Evolutionary conservation across 805 yeast species (phyloP), one percentile per base, ranked within the genome.

Genomic region (Ogataea populi-albae): DNA sequence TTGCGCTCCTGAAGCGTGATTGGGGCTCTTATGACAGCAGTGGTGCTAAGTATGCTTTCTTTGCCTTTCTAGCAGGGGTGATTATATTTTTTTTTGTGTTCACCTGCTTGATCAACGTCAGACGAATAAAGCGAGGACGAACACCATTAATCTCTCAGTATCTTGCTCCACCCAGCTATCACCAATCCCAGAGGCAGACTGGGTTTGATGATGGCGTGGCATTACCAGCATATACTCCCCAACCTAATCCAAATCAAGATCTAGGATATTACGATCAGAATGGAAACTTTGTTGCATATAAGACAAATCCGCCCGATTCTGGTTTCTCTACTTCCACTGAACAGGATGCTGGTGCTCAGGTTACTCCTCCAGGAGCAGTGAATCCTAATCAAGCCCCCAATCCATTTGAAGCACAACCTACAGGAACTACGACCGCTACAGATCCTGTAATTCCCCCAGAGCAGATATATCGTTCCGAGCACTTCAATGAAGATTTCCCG

Each of bases 191-290:
- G 49, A 65, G 64, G 34, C 47, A 46, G 4, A 34, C 44, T 10
- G 79, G 75, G 39, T 72, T 76, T 45, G 64, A 70, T 35, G 39
- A 47, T 2, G 47, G 33, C 10, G 69, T 67, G 30, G 72, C 71
- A 1, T 86, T 82, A 1, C 94, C 94, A 0, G 69, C 80, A 3
- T 84, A 84, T 45, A 75, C 87, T 0, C 84, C 65, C 9, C 61
- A 66, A 11, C 79, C 88, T 0, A 79, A 79, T 43, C 86, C 79
- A 19, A 68, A 73, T 30, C 64, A 59, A 32, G 96, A 88, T 54
- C 75, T 83, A 55, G 96, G 94, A 0, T 81, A 73, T 55, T 86
- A 84, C 49, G 93, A 85, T 55, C 63, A 62, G 23, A 57, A 68
- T 22, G 96, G 87, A 23, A 65, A 55, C 35, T 73, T 72, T 46